Base-by-base conservation (phyloP, 176 grass and related monocot species). In the Cymbopogon citratus region DNA sequence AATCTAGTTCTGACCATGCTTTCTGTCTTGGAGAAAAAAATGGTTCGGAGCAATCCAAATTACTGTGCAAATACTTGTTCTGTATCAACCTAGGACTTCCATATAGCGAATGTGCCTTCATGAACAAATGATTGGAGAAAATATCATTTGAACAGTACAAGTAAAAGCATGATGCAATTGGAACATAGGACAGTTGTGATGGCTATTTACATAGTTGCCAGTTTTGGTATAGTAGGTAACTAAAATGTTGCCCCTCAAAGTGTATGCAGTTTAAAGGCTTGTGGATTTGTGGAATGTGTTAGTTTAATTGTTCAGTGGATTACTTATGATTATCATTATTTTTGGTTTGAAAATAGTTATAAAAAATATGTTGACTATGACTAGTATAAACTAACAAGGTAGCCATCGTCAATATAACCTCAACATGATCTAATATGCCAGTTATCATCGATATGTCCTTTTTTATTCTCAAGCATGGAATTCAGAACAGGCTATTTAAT, bases 81-180 rank as follows among this genome's bases (percentile, higher is more conserved):
- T 91, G 84, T 44, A 87, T 71, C 41, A 86, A 84, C 64, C 87
- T 85, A 83, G 93, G 96, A 82, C 93, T 99, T 35, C 93, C 89
- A 90, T 99, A 91, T 79, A 95, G 76, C 23, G 90, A 91, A 81
- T 82, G 87, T 83, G 91, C 96, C 96, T 99, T 90, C 68, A 69
- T 28, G 28, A 76, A 79, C 19, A 83, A 83, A 87, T 86, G 29
- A 43, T 27, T 64, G 29, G 66, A 81, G 26, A 63, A 41, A 66
- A 75, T 78, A 39, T 76, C 71, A 41, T 27, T 66, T 78, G 60
- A 74, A 83, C 65, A 35, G 48, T 66, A 49, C 35, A 84, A 81
- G 68, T 52, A 52, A 90, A 82, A 64, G n/a, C 52, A 54, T 15
- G 48, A 74, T 28, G 44, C 51, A 31, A n/a, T 59, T 41, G 66